Evolutionary conservation across 805 yeast species (phyloP).

Genomic region (Wickerhamiella azymoides): DNA sequence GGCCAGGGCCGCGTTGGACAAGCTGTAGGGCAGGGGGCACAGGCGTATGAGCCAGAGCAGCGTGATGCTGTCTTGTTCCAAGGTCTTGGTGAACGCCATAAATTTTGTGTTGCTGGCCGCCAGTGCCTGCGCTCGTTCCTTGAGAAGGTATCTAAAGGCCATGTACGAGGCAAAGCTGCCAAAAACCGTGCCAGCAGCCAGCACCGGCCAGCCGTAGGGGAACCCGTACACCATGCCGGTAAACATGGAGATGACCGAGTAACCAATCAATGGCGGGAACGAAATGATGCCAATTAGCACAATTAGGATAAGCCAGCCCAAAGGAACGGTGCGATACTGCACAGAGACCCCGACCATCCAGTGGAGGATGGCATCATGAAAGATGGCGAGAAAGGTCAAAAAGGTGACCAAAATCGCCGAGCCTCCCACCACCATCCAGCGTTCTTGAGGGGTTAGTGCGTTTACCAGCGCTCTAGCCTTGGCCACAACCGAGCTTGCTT

Average conservation of each 20-base stretch:
- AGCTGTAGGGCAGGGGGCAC: slow-evolving; percentile 87
- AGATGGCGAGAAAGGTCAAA: slow-evolving; percentile 22
- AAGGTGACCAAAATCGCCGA: slow-evolving; percentile 14
- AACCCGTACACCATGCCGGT: slow-evolving; percentile 79
- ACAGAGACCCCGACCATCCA: slow-evolving; percentile 23
- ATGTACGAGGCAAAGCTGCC: slow-evolving; percentile 72
- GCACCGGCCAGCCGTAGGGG: slow-evolving; percentile 60
- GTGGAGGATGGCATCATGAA: slow-evolving; percentile 24
- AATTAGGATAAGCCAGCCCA: slow-evolving; percentile 32
- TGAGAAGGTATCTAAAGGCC: slow-evolving; percentile 46
- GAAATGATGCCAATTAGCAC: slow-evolving; percentile 48
- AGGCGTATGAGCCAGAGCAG: slow-evolving; percentile 60
- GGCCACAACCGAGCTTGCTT: not conserved
- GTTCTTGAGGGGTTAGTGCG: slow-evolving; percentile 17
- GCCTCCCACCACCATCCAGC: slow-evolving; percentile 13
- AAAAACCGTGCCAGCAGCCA: slow-evolving; percentile 50
- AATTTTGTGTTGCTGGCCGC: slow-evolving; percentile 50
- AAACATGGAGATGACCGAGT: slow-evolving; percentile 48
- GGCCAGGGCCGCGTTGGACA: slow-evolving; percentile 85
- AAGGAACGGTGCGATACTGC: slow-evolving; percentile 22
- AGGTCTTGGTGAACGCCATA: slow-evolving; percentile 57
- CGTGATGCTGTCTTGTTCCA: slow-evolving; percentile 56
- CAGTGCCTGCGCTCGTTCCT: slow-evolving; percentile 43
- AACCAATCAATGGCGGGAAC: slow-evolving; percentile 87
- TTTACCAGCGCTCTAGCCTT: slow-evolving; percentile 9